Conservation (phyloP, 495 filamentous ascomycete species). For the Aspergillus ellipticus region DNA sequence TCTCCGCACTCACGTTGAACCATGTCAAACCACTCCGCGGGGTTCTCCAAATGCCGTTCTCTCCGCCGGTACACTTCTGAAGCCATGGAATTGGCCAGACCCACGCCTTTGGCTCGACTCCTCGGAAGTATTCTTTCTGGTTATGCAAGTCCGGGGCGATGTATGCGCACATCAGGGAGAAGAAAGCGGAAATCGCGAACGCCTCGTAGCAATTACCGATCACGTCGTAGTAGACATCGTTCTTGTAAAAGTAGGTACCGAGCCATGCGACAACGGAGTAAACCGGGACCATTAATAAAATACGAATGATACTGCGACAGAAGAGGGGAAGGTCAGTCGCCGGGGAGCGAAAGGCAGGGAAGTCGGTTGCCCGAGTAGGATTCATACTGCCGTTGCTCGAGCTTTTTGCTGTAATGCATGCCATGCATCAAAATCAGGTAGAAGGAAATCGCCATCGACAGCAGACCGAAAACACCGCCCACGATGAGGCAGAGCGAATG, state of each 20-base stretch:
- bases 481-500: slow-evolving; percentile 46
- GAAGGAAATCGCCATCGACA: slow-evolving; percentile 40
- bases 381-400: slow-evolving; percentile 79
- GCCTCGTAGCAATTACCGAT: slow-evolving; percentile 87
- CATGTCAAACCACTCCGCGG: slow-evolving; percentile 84
- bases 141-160: slow-evolving; percentile 73
- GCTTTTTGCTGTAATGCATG: slow-evolving; percentile 75
- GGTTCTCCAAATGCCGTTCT: slow-evolving; percentile 64
- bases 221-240: slow-evolving; percentile 79
- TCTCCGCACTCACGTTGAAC: slow-evolving; percentile 71
- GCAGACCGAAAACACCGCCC: slow-evolving; percentile 43
- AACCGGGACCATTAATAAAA: slow-evolving; percentile 86
- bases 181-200: slow-evolving; percentile 88
- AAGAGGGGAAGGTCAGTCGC: slow-evolving; percentile 5
- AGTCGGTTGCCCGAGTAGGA: slow-evolving; percentile 12
- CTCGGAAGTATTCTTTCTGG: slow-evolving; percentile 85
- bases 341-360: slow-evolving; percentile 16
- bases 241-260: slow-evolving; percentile 69
- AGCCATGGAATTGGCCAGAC: slow-evolving; percentile 65
- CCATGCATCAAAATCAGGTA: slow-evolving; percentile 72
- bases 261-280: slow-evolving; percentile 79
- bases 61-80: slow-evolving; percentile 62
- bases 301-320: slow-evolving; percentile 75
- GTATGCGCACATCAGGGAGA: slow-evolving; percentile 82
- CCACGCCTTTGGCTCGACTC: slow-evolving; percentile 66